A percentile compares a stretch with the other conserved stretches of the same genome.
These are phyloP conservation scores for Arachis hypogaea DNA, from an alignment of 306 rosid genomes.

Conservation along the genomic window DNA sequence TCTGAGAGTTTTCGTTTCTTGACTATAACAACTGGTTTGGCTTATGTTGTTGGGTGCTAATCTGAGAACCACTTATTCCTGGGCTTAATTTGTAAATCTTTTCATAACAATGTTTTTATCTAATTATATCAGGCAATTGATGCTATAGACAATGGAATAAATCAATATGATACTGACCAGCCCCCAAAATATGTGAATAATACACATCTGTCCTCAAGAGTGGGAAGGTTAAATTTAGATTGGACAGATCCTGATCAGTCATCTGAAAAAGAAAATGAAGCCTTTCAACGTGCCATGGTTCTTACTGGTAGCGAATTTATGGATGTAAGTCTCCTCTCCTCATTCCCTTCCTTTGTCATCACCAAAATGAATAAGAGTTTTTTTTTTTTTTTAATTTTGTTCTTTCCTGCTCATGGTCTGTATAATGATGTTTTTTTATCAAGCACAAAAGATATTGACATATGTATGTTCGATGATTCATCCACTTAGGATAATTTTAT, in stretches of 20 bases:
- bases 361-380: not conserved
- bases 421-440: not conserved
- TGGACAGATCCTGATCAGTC: constrained; percentile 96
- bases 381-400: not conserved
- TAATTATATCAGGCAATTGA: constrained; percentile 80
- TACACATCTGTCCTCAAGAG: constrained; percentile 93
- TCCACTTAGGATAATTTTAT: not conserved
- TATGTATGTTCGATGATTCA: not conserved
- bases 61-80: constrained; percentile 13
- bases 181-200: constrained; percentile 94
- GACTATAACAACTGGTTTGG: constrained; percentile 13
- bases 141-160: constrained; percentile 95
- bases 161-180: constrained; percentile 82
- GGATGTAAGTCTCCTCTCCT: constrained; percentile 54
- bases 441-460: not conserved
- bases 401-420: not conserved
- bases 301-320: constrained; percentile 88
- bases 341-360: not conserved
- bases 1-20: not conserved
- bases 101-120: constrained; percentile 23
- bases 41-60: constrained; percentile 31
- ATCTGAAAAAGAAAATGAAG: constrained; percentile 82
- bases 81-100: not conserved
- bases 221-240: constrained; percentile 82
- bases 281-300: constrained; percentile 85